Evolutionary conservation across 805 yeast species (phyloP), one percentile per base, ranked within the genome.

Genomic region (Cyberlindnera amylophila): DNA sequence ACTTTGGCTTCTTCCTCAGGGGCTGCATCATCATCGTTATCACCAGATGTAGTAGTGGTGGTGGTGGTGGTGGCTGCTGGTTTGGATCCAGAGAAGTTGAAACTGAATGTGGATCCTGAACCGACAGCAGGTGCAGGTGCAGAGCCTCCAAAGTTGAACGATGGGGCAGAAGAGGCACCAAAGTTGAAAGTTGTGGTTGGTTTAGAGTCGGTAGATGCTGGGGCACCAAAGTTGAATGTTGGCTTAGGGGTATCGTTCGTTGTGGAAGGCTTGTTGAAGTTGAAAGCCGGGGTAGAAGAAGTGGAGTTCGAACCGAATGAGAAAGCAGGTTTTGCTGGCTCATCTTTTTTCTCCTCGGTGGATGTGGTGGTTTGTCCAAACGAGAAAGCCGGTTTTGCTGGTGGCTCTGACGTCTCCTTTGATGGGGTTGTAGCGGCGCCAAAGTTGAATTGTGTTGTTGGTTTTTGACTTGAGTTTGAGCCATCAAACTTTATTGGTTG

Each of bases 1-100:
- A 71, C 77, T 32, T 70, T 71, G 4, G 70, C 72, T 44, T 71
- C 74, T 35, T 66, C 76, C 31, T 70, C 72, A 17, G 64, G 69
- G 10, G 57, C 67, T 12, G 63, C 64, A 4, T 65, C 75, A 18
- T 55, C 61, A 4, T 51, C 65, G 14, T 44, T 47, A 19, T 34
- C 47, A 15, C 44, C 50, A 11, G 46, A 50, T n/a, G 51, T 40
- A 1, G 51, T 45, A 15, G 30, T 27, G 30, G 54, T 48, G 14
- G 56, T 34, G 3, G 57, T 24, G 4, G 55, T 37, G 6, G 53
- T 41, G 6, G 53, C 41, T 1, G 53, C 38, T 2, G 50, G 36
- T n/a, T 41, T 39, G 13, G 53, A 33, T n/a, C 49, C 61, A 10
- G 44, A 30, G 61, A 40, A 53, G 57, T 24, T 44, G 41, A 49